Evolutionary conservation across 108 stramenopile species (phyloP).

Genomic region (Cyclotella baltica): DNA sequence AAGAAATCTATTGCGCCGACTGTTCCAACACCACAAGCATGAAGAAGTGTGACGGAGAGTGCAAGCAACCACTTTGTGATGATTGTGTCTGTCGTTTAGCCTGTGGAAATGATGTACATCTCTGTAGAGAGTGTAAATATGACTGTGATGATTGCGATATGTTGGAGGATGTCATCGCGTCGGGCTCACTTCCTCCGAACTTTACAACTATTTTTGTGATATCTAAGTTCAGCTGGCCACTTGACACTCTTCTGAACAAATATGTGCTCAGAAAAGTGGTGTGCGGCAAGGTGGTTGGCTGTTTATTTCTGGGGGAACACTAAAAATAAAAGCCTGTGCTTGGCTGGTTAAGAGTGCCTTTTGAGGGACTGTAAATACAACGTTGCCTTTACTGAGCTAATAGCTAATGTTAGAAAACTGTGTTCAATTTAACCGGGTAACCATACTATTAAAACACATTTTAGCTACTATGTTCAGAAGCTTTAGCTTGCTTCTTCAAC

Average conservation of each 20-base stretch:
- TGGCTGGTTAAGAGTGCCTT: too few relatives aligned
- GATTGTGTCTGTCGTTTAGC: conserved; percentile 10
- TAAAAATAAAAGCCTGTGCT: too few relatives aligned
- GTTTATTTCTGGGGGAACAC: too few relatives aligned
- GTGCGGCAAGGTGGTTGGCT: too few relatives aligned
- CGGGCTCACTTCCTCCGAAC: background rate
- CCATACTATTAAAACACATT: background rate
- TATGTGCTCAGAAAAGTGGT: too few relatives aligned
- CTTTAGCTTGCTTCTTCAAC: conserved; percentile 55
- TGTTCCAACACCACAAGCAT: background rate
- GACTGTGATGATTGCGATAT: conserved; percentile 15
- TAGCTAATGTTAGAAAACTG: background rate
- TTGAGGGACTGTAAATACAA: too few relatives aligned
- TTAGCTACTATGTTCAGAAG: background rate
- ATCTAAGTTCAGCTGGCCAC: background rate
- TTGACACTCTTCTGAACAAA: too few relatives aligned
- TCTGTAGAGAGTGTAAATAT: conserved; percentile 16
- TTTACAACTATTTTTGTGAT: background rate
- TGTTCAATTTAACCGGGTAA: background rate
- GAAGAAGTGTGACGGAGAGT: background rate
- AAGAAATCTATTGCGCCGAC: background rate
- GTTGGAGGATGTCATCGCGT: background rate
- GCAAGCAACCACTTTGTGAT: conserved; percentile 16
- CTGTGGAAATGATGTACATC: conserved; percentile 21
- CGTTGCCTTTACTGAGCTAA: too few relatives aligned